Base-by-base conservation (phyloP, 768 basidiomycete genomes). In the Naganishia vaughanmartiniae region DNA sequence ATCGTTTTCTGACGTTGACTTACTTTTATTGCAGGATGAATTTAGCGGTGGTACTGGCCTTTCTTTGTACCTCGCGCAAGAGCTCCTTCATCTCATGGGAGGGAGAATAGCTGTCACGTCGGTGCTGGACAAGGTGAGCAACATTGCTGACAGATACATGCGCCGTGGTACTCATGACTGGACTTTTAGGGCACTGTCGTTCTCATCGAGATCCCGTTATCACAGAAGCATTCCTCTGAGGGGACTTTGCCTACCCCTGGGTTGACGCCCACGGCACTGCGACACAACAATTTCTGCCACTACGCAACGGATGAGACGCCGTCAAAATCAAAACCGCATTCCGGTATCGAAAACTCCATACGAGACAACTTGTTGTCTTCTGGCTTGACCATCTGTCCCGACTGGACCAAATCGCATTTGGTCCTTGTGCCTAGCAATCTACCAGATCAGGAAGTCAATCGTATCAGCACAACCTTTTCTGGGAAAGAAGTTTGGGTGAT, bases 21-120 rank as follows among this genome's bases (percentile, higher is more conserved):
- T 33, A 30, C 30, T 56, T 33, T 4, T 31, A 33, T 21, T 21
- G 24, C 36, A 58, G 57, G 57, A 58, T 31, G 57, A 58, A 36
- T 58, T 58, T 15, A 58, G 57, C 24, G n/a, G n/a, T 7, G 57
- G 57, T 7, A 58, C 57, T 58, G 57, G 57, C 36, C 57, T 58
- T 24, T 58, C 57, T 24, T 10, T 58, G 1, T 58, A 58, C 24
- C 57, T 58, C 36, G 57, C 57, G 14, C 57, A 58, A 39, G 57
- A 33, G 21, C 36, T 58, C 17, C 57, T 58, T 24, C 57, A 58
- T 14, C 57, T 58, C 7, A 58, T 58, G 57, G 57, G 34, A 24
- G 57, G 57, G n/a, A 33, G 57, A 39, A 36, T 58, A 24, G 57
- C 57, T 1, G 57, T 58, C 4, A 36, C 57, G 5, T 58, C 57